Evolutionary conservation across 768 basidiomycete genomes (phyloP).

Genomic region (Dendrothele bispora): DNA sequence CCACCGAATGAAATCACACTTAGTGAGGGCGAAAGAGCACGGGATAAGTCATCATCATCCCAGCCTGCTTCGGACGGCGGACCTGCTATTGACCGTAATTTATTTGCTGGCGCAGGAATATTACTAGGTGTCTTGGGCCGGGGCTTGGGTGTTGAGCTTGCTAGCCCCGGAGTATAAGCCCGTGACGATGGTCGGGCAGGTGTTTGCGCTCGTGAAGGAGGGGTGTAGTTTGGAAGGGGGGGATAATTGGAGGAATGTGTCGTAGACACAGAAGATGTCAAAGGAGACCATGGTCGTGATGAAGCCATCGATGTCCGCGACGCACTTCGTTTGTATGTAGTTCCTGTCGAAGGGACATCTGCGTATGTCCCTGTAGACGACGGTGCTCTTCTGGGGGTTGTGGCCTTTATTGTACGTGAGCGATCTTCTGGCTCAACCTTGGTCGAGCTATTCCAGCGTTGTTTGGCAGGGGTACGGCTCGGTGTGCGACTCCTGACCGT

Average conservation of each 20-base stretch:
- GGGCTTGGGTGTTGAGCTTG: slow-evolving; percentile 54
- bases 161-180: slow-evolving; percentile 32
- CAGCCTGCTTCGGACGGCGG: slow-evolving; percentile 44
- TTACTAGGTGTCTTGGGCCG: slow-evolving; percentile 79
- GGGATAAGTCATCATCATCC: slow-evolving; percentile 52
- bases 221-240: slow-evolving; percentile 39
- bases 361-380: slow-evolving; percentile 45
- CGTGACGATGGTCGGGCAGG: slow-evolving; percentile 59
- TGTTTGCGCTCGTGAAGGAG: slow-evolving; percentile 33
- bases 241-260: slow-evolving; percentile 50
- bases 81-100: slow-evolving; percentile 49
- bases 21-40: slow-evolving; percentile 65
- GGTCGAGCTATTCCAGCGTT: slow-evolving; percentile 82
- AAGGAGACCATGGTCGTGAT: slow-evolving; percentile 79
- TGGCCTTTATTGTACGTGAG: slow-evolving; percentile 43
- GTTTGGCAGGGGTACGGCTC: slow-evolving; percentile 31
- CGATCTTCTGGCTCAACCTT: slow-evolving; percentile 61
- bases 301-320: slow-evolving; percentile 77
- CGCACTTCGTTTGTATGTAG: slow-evolving; percentile 60
- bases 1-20: slow-evolving; percentile 44
- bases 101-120: slow-evolving; percentile 65
- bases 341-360: slow-evolving; percentile 45
- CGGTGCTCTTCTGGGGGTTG: slow-evolving; percentile 51
- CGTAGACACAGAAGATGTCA: slow-evolving; percentile 70
- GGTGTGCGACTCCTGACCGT: slow-evolving; percentile 36